These are phyloP conservation scores for Cladosporium cucumerinum DNA, from an alignment of 2,329 filamentous ascomycete species.

Conservation along the genomic window DNA sequence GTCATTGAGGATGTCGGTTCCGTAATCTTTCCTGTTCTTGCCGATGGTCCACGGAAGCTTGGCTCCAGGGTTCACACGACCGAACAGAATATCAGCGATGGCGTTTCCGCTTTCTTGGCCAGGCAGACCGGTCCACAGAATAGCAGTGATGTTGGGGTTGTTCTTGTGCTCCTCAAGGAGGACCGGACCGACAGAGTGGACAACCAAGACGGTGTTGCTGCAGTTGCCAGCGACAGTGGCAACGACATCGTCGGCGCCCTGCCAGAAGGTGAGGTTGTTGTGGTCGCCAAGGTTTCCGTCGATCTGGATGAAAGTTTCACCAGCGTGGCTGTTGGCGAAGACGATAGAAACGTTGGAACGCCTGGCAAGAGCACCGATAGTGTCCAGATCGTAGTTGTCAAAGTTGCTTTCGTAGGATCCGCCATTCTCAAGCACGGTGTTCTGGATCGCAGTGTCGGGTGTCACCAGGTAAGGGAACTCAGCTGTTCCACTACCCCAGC, in stretches of 20 bases:
- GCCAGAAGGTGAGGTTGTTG: slow-evolving; percentile 48
- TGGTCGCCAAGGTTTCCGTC: slow-evolving; percentile 45
- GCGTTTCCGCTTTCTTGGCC: slow-evolving; percentile 78
- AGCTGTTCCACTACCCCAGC: slow-evolving; percentile 46
- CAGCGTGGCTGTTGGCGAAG: slow-evolving; percentile 36
- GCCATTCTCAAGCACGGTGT: slow-evolving; percentile 24
- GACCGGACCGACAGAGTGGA: slow-evolving; percentile 78
- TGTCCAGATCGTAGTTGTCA: slow-evolving; percentile 27
- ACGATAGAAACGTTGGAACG: slow-evolving; percentile 37
- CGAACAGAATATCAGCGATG: slow-evolving; percentile 74
- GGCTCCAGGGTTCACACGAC: slow-evolving; percentile 68
- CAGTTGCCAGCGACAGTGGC: slow-evolving; percentile 70
- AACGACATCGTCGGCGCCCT: slow-evolving; percentile 51
- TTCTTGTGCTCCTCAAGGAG: slow-evolving; percentile 69
- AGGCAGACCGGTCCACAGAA: slow-evolving; percentile 73
- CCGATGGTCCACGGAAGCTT: slow-evolving; percentile 78
- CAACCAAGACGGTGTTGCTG: slow-evolving; percentile 83
- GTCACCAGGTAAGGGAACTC: slow-evolving; percentile 34
- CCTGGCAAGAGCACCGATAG: slow-evolving; percentile 30
- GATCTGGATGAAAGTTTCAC: slow-evolving; percentile 50
- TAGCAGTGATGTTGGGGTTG: slow-evolving; percentile 72
- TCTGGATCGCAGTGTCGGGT: slow-evolving; percentile 30
- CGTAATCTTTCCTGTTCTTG: slow-evolving; percentile 62
- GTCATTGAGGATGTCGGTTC: slow-evolving; percentile 63
- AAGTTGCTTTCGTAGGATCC: slow-evolving; percentile 27